These are phyloP conservation scores for Claviceps quebecensis DNA, from an alignment of 2,329 filamentous ascomycete genomes.

Conservation along the genomic window DNA sequence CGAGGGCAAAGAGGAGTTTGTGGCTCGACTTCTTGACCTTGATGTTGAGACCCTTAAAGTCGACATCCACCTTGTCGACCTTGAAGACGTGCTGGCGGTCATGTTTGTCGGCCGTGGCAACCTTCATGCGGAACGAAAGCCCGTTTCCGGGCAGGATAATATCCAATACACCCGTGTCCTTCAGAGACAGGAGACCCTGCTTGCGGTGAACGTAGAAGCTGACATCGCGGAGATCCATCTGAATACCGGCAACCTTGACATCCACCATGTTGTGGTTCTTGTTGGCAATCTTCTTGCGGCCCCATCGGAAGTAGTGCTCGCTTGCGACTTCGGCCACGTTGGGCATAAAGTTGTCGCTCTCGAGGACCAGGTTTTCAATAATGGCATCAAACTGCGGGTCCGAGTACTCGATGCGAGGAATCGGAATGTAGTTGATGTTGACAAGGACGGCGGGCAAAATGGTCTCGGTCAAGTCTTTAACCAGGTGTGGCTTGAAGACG, in stretches of 20 bases:
- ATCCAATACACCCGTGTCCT: slow-evolving; percentile 77
- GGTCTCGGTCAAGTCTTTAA: slow-evolving; percentile 79
- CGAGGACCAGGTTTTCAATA: slow-evolving; percentile 87
- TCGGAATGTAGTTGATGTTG: slow-evolving; percentile 75
- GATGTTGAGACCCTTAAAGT: slow-evolving; percentile 69
- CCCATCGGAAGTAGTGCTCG: slow-evolving; percentile 92
- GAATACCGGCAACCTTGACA: slow-evolving; percentile 75
- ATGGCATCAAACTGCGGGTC: slow-evolving; percentile 75
- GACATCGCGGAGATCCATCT: slow-evolving; percentile 84
- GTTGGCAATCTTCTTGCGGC: slow-evolving; percentile 72
- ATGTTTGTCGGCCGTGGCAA: slow-evolving; percentile 63
- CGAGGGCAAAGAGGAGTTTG: slow-evolving; percentile 74
- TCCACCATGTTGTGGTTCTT: slow-evolving; percentile 72
- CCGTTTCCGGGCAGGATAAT: slow-evolving; percentile 77
- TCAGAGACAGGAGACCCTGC: slow-evolving; percentile 78
- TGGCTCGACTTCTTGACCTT: slow-evolving; percentile 92
- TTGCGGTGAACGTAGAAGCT: slow-evolving; percentile 94
- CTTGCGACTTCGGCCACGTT: slow-evolving; percentile 79
- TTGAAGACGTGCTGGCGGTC: slow-evolving; percentile 85
- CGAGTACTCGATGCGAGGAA: slow-evolving; percentile 86
- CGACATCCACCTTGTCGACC: slow-evolving; percentile 74
- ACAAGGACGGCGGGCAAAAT: slow-evolving; percentile 75
- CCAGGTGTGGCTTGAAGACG: slow-evolving; percentile 78
- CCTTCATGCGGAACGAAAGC: slow-evolving; percentile 80
- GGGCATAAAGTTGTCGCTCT: slow-evolving; percentile 93